A percentile compares a stretch with the other conserved stretches of the same genome.
These are phyloP conservation scores for Capronia epimyces DNA, from an alignment of 2,329 filamentous ascomycete genomes.

Conservation along the genomic window DNA sequence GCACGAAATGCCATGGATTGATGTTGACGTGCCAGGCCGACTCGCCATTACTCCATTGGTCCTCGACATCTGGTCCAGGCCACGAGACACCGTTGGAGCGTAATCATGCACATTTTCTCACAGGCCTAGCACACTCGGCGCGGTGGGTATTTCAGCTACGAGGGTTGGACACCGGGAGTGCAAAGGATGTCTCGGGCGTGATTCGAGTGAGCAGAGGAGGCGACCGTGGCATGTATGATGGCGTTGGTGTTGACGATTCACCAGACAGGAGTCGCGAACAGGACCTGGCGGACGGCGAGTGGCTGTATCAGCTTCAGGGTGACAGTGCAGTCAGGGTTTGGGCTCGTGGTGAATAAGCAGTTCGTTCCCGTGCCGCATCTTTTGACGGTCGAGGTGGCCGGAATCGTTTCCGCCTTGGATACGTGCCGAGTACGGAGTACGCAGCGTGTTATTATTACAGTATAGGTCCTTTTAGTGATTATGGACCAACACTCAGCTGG, in stretches of 20 bases:
- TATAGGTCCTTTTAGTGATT: too few species aligned
- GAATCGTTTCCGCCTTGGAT: not conserved
- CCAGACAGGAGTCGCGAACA: not conserved
- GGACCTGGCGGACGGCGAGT: slow-evolving; percentile 56
- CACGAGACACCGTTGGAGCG: slow-evolving; percentile 59
- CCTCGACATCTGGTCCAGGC: slow-evolving; percentile 37
- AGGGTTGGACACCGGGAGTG: slow-evolving; percentile 78
- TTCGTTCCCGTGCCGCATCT: too few species aligned
- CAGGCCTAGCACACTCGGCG: slow-evolving; percentile 70
- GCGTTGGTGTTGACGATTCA: slow-evolving; percentile 13
- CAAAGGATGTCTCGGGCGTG: slow-evolving; percentile 84
- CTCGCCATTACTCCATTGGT: slow-evolving; percentile 58
- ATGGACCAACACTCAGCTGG: not conserved
- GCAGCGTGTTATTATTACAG: not conserved
- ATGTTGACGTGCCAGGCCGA: slow-evolving; percentile 68
- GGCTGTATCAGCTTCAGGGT: slow-evolving; percentile 71
- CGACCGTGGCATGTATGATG: slow-evolving; percentile 33
- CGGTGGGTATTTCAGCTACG: slow-evolving; percentile 65
- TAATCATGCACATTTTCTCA: slow-evolving; percentile 64
- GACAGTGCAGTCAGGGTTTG: slow-evolving; percentile 81
- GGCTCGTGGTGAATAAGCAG: slow-evolving; percentile 64
- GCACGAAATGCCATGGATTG: slow-evolving; percentile 41
- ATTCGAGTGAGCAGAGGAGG: slow-evolving; percentile 65
- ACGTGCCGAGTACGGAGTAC: not conserved
- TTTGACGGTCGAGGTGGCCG: not conserved